These are phyloP conservation scores for Mycocentrospora acerina DNA, from an alignment of 2,329 filamentous ascomycete species.

Conservation along the genomic window DNA sequence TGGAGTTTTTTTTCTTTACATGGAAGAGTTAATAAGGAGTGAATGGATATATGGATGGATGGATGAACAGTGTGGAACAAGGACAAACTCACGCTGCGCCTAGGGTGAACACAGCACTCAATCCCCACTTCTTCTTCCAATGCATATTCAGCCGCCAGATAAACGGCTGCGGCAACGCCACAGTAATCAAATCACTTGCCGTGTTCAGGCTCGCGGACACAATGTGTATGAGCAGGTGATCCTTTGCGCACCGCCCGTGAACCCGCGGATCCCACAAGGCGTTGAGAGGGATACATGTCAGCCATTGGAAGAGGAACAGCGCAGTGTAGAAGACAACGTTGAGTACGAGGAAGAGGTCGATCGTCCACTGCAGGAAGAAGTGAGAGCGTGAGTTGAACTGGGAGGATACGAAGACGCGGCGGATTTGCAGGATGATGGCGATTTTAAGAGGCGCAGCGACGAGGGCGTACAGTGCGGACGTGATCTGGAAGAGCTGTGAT, in stretches of 20 bases:
- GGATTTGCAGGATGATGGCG: constrained; percentile 19
- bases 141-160: constrained; percentile 18
- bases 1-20: too few relatives aligned
- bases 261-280: constrained; percentile 17
- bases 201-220: constrained; percentile 18
- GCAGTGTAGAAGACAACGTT: constrained; percentile 19
- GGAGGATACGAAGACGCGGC: constrained; percentile 16
- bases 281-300: constrained; percentile 18
- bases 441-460: constrained; percentile 18
- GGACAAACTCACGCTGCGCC: constrained; percentile 14
- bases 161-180: constrained; percentile 18
- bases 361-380: constrained; percentile 3
- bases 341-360: constrained; percentile 10
- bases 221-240: constrained; percentile 17
- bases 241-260: constrained; percentile 8
- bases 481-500: constrained; percentile 13
- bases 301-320: constrained; percentile 17
- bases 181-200: constrained; percentile 17
- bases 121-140: constrained; percentile 8
- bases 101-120: constrained; percentile 15
- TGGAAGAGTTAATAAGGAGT: too few relatives aligned
- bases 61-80: too few relatives aligned
- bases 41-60: too few relatives aligned
- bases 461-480: constrained; percentile 11
- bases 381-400: constrained; percentile 2